These are phyloP conservation scores for Geum urbanum DNA, from an alignment of 306 rosid genomes.

Conservation along the genomic window DNA sequence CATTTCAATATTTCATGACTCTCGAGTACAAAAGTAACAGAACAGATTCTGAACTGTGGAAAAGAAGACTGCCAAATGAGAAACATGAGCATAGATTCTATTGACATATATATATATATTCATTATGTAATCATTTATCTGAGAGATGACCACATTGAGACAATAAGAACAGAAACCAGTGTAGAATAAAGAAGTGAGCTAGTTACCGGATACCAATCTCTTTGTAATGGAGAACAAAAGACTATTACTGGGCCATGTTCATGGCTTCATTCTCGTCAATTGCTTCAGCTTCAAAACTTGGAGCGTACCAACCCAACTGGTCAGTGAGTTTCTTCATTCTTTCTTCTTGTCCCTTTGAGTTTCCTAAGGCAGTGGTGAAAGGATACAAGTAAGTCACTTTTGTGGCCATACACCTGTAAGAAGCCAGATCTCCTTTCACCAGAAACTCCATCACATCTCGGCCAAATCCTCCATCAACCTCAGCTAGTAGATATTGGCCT, in stretches of 20 bases:
- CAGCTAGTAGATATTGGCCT: conserved; percentile 82
- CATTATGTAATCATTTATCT: not conserved
- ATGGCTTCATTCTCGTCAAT: conserved; percentile 34
- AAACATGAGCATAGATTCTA: not conserved
- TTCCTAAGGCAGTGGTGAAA: conserved; percentile 86
- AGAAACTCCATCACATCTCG: conserved; percentile 79
- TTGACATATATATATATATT: not conserved
- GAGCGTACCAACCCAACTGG: conserved; percentile 84
- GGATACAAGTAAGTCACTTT: conserved; percentile 86
- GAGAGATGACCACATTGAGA: conserved; percentile 1
- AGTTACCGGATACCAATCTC: not conserved
- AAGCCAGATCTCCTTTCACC: conserved; percentile 78
- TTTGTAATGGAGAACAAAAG: not conserved
- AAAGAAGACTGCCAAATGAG: not conserved
- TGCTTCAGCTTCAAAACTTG: conserved; percentile 81
- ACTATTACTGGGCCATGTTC: not conserved
- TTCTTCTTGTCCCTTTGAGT: conserved; percentile 89
- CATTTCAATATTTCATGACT: not conserved
- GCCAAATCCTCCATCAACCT: conserved; percentile 83
- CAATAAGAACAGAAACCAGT: not conserved
- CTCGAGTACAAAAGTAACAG: not conserved
- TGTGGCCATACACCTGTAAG: conserved; percentile 69
- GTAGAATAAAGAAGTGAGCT: not conserved
- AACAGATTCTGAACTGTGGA: not conserved
- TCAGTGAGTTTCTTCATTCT: conserved; percentile 65